Evolutionary conservation across 805 yeast species (phyloP).

Genomic region (Wickerhamomyces bovis): DNA sequence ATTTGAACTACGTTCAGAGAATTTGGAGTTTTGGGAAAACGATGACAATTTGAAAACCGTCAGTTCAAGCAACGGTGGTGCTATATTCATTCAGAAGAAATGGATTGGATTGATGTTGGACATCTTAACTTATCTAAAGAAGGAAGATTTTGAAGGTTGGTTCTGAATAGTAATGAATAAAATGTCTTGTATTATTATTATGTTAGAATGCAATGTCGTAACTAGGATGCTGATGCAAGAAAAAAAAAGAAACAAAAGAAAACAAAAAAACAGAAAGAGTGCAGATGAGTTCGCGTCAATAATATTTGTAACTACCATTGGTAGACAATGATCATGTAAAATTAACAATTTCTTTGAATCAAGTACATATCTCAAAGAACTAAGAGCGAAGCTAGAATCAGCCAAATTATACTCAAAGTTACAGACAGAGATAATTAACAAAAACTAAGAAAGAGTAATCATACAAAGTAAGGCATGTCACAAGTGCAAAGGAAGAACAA

Average conservation of each 20-base stretch:
- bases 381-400: background rate
- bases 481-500: background rate
- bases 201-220: background rate
- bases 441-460: background rate
- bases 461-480: background rate
- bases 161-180: conserved; percentile 6
- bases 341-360: background rate
- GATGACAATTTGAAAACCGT: conserved; percentile 5
- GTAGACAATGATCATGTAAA: too few species aligned
- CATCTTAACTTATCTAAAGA: conserved; percentile 11
- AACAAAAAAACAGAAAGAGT: too few species aligned
- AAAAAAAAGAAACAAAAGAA: too few species aligned
- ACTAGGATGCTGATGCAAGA: background rate
- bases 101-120: conserved; percentile 23
- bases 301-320: too few species aligned
- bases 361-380: background rate
- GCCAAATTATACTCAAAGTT: background rate
- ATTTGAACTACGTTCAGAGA: conserved; percentile 16
- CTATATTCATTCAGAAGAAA: conserved; percentile 3
- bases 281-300: too few species aligned
- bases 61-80: background rate
- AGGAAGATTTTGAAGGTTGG: conserved; percentile 25
- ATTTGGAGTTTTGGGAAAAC: conserved; percentile 18
- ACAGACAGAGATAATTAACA: background rate
- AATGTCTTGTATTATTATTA: background rate